Evolutionary conservation across 192 early-diverging fungal genomes (phyloP), one percentile per base, ranked within the genome.

Genomic region (Jimgerdemannia flammicorona): DNA sequence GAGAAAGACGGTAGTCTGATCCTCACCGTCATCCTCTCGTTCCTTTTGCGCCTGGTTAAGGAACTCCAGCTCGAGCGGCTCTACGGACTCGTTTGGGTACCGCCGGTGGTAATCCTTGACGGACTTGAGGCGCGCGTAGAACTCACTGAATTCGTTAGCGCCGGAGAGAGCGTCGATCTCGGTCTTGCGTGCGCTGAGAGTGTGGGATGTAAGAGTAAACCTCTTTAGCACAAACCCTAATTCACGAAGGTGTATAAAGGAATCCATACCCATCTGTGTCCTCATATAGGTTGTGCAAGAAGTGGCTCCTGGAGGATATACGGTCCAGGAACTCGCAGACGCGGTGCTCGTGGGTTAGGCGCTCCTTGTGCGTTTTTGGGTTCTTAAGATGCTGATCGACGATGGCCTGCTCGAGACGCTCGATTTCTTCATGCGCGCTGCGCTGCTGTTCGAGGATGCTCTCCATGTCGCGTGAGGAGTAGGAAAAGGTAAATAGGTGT

Each of bases 321-420:
- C 91, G 86, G 18, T 93, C 90, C 69, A 93, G 79, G 66, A 90
- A 90, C 6, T 80, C 81, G 78, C 78, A 84, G 40, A 99, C 91
- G 40, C 90, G 84, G 74, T 96, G 95, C 80, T 98, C 93, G 72
- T 90, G 90, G 20, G 90, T 72, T 40, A 99, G 87, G 69, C 89
- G 86, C 72, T 97, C 94, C 70, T 93, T 90, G 83, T 95, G 92
- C 79, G 88, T 91, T 74, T 92, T 92, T 64, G 93, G 85, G 67
- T 93, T 87, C 40, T 87, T 80, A 75, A 94, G 85, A 78, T 95
- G 90, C 78, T 95, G 90, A 75, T 91, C 87, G 9, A 96, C 95
- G 40, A 92, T 88, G 0, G 94, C 95, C 75, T 94, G 87, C 79
- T 98, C 95, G n/a, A 97, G 76, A 42, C 94, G 91, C 84, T 99